Conservation (phyloP, 257 asterid genomes). For the Jasminum sambac region DNA sequence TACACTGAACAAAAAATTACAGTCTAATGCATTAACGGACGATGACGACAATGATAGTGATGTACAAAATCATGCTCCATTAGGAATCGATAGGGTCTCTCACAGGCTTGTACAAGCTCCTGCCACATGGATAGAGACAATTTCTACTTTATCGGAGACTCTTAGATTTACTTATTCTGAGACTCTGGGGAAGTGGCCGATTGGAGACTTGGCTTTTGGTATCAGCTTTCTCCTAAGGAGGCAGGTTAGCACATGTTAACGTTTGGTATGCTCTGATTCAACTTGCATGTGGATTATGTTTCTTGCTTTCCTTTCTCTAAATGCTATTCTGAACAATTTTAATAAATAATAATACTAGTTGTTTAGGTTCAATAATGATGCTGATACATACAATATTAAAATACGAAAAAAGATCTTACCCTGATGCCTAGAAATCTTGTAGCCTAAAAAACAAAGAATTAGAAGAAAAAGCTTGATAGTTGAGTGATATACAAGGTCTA, state of each 20-base stretch:
- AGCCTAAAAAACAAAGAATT: background rate
- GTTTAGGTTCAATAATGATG: background rate
- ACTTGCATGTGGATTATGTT: background rate
- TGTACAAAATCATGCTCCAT: slow-evolving; percentile 43
- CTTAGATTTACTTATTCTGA: slow-evolving; percentile 95
- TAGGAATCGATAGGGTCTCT: slow-evolving; percentile 73
- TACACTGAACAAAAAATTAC: slow-evolving; percentile 73
- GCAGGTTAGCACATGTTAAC: slow-evolving; percentile 61
- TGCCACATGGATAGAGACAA: slow-evolving; percentile 96
- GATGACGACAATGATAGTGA: slow-evolving; percentile 61
- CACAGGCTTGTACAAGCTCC: slow-evolving; percentile 95
- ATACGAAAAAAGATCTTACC: background rate
- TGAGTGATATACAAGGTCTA: background rate
- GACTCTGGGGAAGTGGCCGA: slow-evolving; percentile 99
- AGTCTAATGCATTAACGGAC: slow-evolving; percentile 36
- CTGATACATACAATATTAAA: background rate
- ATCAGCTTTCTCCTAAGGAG: slow-evolving; percentile 88
- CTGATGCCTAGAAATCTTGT: background rate
- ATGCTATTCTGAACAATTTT: background rate
- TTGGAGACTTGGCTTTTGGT: slow-evolving; percentile 98
- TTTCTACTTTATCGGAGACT: slow-evolving; percentile 91
- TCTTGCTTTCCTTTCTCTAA: slow-evolving; percentile 2
- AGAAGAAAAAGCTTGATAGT: background rate
- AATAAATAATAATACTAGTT: slow-evolving; percentile 2
- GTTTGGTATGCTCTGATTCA: slow-evolving; percentile 15